Conservation (phyloP, 1,139 yeast genomes). For the Candida sojae region DNA sequence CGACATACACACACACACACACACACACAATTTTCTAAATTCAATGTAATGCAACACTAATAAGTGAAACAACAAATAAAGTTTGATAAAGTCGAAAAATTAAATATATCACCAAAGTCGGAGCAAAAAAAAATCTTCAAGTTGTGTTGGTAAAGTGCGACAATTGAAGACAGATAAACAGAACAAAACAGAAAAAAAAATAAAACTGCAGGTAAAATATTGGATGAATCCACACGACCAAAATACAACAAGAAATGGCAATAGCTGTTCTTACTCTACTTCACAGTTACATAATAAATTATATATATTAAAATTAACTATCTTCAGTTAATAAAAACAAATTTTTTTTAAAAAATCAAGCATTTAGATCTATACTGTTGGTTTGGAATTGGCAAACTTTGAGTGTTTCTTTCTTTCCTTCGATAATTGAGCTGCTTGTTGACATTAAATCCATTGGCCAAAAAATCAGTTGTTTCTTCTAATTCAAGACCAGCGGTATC, state of each 20-base stretch:
- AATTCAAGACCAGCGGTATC: conserved; percentile 88
- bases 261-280: too few relatives aligned
- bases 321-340: background rate
- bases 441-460: conserved; percentile 83
- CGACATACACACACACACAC: background rate
- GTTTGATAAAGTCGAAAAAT: background rate
- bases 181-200: background rate
- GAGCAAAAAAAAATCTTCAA: background rate
- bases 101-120: background rate
- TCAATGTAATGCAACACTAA: too few relatives aligned
- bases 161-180: too few relatives aligned
- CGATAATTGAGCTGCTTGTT: conserved; percentile 69
- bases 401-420: conserved; percentile 40
- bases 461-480: conserved; percentile 83
- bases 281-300: background rate
- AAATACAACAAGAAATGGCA: too few relatives aligned
- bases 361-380: conserved; percentile 6
- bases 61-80: too few relatives aligned
- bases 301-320: background rate
- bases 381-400: conserved; percentile 16
- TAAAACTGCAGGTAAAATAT: background rate
- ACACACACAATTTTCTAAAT: too few relatives aligned
- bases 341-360: background rate
- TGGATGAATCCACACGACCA: background rate
- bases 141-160: background rate